Evolutionary conservation across 495 filamentous ascomycete genomes (phyloP).

Genomic region (Terfezia claveryi): DNA sequence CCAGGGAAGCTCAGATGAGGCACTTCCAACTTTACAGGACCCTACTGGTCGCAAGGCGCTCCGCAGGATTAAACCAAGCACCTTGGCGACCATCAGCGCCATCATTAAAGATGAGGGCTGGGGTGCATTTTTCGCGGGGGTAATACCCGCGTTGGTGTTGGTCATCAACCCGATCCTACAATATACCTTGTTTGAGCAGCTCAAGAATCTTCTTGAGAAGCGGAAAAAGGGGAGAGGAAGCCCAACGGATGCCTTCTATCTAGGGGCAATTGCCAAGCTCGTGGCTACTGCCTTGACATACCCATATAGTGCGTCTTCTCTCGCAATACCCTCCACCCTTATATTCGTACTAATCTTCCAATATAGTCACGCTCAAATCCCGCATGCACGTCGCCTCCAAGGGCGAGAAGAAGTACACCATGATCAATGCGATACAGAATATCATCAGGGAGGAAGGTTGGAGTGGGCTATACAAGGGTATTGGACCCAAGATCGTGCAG

Average conservation of each 20-base stretch:
- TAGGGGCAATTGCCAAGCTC: slow-evolving; percentile 85
- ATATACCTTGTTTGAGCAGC: slow-evolving; percentile 95
- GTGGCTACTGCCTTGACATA: slow-evolving; percentile 87
- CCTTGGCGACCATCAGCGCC: slow-evolving; percentile 52
- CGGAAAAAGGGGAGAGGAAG: slow-evolving; percentile 41
- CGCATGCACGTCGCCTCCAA: slow-evolving; percentile 76
- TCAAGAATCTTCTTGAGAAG: slow-evolving; percentile 56
- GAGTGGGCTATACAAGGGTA: slow-evolving; percentile 82
- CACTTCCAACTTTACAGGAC: slow-evolving; percentile 11
- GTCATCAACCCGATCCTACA: slow-evolving; percentile 97
- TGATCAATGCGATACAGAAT: slow-evolving; percentile 48
- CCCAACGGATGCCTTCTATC: slow-evolving; percentile 65
- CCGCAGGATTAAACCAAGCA: slow-evolving; percentile 35
- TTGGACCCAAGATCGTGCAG: slow-evolving; percentile 87
- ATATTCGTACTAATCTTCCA: background rate
- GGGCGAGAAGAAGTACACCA: slow-evolving; percentile 37
- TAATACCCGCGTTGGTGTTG: slow-evolving; percentile 75
- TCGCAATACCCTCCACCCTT: too few species aligned
- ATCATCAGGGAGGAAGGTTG: slow-evolving; percentile 80
- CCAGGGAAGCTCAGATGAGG: slow-evolving; percentile 9
- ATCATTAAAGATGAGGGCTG: slow-evolving; percentile 64
- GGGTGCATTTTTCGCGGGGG: slow-evolving; percentile 67
- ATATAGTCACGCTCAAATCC: slow-evolving; percentile 56
- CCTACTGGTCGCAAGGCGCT: slow-evolving; percentile 12
- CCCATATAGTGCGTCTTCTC: slow-evolving; percentile 48